Evolutionary conservation across 306 rosid genomes (phyloP).

Genomic region (Begonia fuchsioides): DNA sequence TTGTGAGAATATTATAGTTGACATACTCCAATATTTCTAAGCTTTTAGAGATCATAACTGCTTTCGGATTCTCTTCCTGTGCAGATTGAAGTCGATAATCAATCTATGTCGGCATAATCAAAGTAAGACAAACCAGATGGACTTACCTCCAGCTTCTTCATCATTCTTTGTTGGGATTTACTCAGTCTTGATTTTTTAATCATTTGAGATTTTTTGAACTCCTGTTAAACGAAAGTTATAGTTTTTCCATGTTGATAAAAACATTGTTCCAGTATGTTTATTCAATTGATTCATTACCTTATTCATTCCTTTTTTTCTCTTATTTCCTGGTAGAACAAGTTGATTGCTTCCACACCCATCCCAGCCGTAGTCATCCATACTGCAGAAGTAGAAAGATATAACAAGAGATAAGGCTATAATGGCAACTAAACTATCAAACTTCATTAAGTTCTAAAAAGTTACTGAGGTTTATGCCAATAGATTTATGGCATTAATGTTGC

Average conservation of each 20-base stretch:
- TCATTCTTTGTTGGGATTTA: constrained; percentile 57
- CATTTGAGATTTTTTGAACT: constrained; percentile 13
- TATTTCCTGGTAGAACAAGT: constrained; percentile 24
- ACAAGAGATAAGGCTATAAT: no score
- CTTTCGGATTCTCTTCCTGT: constrained; percentile 59
- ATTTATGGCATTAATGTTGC: no score
- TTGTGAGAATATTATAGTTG: constrained; percentile 2
- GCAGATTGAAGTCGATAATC: constrained; percentile 11
- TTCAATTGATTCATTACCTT: constrained; percentile 16
- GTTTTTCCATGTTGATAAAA: constrained; percentile 2
- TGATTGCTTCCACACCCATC: constrained; percentile 36
- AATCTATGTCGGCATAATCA: constrained; percentile 8
- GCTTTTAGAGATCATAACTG: constrained; percentile 38
- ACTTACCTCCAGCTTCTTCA: constrained; percentile 64
- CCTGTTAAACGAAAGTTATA: constrained; percentile 19
- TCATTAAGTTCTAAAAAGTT: no score
- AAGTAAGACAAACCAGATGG: constrained; percentile 6
- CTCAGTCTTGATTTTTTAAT: constrained; percentile 39
- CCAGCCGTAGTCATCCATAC: background rate
- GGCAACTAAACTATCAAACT: no score
- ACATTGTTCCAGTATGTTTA: background rate
- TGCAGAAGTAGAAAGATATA: no score
- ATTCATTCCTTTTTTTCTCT: constrained; percentile 30
- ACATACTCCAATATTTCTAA: constrained; percentile 52
- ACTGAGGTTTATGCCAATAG: no score